These are phyloP conservation scores for Amanita muscaria DNA, from an alignment of 768 basidiomycete species.

Conservation along the genomic window DNA sequence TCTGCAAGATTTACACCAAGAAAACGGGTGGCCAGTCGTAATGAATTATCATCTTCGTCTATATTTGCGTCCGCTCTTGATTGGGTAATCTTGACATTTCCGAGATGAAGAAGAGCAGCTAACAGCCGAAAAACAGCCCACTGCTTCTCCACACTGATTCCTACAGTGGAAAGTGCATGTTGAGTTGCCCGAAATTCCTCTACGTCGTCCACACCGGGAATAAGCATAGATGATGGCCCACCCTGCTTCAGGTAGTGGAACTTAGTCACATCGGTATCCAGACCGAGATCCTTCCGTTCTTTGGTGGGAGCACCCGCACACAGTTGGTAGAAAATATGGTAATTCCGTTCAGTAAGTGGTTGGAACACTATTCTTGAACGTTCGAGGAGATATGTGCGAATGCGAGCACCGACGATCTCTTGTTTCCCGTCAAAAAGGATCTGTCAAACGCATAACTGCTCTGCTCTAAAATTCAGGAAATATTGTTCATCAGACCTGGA, in stretches of 20 bases:
- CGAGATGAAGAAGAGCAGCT: slow-evolving; percentile 91
- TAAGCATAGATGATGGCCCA: slow-evolving; percentile 78
- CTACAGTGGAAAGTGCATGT: slow-evolving; percentile 91
- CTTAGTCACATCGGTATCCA: slow-evolving; percentile 77
- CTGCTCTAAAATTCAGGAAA: slow-evolving; percentile 1
- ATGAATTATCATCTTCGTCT: slow-evolving; percentile 73
- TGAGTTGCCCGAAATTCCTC: slow-evolving; percentile 94
- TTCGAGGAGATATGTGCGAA: slow-evolving; percentile 95
- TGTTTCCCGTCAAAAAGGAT: slow-evolving; percentile 94
- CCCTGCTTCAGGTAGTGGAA: slow-evolving; percentile 94
- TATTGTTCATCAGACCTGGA: slow-evolving; percentile 58
- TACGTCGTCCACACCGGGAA: slow-evolving; percentile 88
- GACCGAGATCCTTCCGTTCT: slow-evolving; percentile 89
- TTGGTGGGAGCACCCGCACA: slow-evolving; percentile 93
- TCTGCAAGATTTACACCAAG: slow-evolving; percentile 84
- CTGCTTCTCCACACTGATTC: slow-evolving; percentile 95
- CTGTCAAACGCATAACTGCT: slow-evolving; percentile 32
- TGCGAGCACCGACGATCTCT: slow-evolving; percentile 97
- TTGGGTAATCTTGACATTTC: slow-evolving; percentile 88
- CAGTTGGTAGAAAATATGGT: slow-evolving; percentile 99
- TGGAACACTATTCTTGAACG: slow-evolving; percentile 97
- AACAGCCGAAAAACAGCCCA: slow-evolving; percentile 96
- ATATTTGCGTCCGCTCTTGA: slow-evolving; percentile 75
- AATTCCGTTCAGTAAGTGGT: slow-evolving; percentile 93
- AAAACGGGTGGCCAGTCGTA: slow-evolving; percentile 78